These are phyloP conservation scores for Trichosporon sp. DNA, from an alignment of 1,284 basidiomycete species.

Conservation along the genomic window DNA sequence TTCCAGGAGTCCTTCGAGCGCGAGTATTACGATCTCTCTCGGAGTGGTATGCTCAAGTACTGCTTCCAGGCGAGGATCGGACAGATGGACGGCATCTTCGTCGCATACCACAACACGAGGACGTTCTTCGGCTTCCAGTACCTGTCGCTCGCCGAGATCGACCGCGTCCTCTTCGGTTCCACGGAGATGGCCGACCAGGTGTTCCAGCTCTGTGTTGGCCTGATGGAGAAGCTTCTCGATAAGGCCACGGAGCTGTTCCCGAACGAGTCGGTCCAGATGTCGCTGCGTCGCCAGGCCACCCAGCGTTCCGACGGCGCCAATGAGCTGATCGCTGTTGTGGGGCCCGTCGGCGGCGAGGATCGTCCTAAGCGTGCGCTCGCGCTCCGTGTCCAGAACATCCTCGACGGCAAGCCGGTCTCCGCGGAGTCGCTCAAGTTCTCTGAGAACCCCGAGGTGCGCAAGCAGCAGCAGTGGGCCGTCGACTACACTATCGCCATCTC, in stretches of 20 bases:
- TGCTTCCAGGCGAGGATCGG: conserved; percentile 95
- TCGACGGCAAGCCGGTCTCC: conserved; percentile 49
- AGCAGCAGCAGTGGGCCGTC: conserved; percentile 44
- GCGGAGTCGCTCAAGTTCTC: conserved; percentile 39
- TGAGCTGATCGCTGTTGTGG: conserved; percentile 62
- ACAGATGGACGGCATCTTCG: conserved; percentile 94
- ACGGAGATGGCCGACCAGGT: conserved; percentile 68
- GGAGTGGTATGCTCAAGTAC: conserved; percentile 94
- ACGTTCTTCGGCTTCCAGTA: conserved; percentile 95
- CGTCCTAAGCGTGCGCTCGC: conserved; percentile 59
- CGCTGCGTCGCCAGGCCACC: conserved; percentile 8
- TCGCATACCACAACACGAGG: conserved; percentile 91
- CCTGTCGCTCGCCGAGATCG: conserved; percentile 81
- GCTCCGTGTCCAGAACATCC: conserved; percentile 53
- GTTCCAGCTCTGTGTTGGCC: conserved; percentile 72
- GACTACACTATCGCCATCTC: conserved; percentile 42
- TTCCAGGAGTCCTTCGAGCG: conserved; percentile 75
- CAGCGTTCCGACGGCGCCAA: conserved; percentile 37
- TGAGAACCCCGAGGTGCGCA: conserved; percentile 31
- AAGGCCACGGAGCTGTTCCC: conserved; percentile 70
- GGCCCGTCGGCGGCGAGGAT: conserved; percentile 60
- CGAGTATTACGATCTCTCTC: conserved; percentile 89
- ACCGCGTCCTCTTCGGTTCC: conserved; percentile 73
- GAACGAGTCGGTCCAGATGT: conserved; percentile 53
- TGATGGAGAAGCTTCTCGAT: conserved; percentile 72